A percentile compares a stretch with the other conserved stretches of the same genome.
phyloP scores from a whole-genome alignment of 2,329 filamentous ascomycete species.

The Alternaria hordeiaustralica region DNA sequence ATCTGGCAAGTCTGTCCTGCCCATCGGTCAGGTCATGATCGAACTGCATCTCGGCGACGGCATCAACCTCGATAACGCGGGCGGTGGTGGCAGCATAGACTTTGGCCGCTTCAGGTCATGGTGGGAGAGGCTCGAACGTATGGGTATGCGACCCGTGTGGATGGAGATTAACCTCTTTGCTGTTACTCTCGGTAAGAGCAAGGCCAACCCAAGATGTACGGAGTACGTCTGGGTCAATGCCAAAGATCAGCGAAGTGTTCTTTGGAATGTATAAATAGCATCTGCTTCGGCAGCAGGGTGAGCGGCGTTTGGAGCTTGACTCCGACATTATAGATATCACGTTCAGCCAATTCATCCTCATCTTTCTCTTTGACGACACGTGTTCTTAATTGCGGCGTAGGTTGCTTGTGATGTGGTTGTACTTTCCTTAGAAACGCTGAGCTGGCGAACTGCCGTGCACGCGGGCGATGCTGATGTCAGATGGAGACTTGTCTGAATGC shows the following conservation, averaged over 20 bases:
- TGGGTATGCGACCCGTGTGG: slow-evolving; percentile 46
- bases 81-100: slow-evolving; percentile 24
- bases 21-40: slow-evolving; percentile 45
- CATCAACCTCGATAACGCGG: slow-evolving; percentile 5
- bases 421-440: not conserved
- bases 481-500: not conserved
- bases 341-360: not conserved
- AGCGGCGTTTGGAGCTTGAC: not conserved
- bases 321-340: not conserved
- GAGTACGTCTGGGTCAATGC: slow-evolving; percentile 47
- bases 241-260: slow-evolving; percentile 34
- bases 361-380: not conserved
- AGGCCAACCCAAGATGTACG: slow-evolving; percentile 40
- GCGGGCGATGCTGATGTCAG: not conserved
- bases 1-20: slow-evolving; percentile 29
- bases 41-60: slow-evolving; percentile 40
- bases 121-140: slow-evolving; percentile 43
- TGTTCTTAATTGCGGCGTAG: not conserved
- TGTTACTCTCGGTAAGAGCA: slow-evolving; percentile 32
- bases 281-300: not conserved
- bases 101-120: slow-evolving; percentile 39
- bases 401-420: not conserved
- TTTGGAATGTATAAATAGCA: slow-evolving; percentile 28
- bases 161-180: slow-evolving; percentile 45
- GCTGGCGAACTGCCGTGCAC: not conserved